phyloP scores from a whole-genome alignment of 2,329 filamentous ascomycete genomes.

The Curvularia lunata region DNA sequence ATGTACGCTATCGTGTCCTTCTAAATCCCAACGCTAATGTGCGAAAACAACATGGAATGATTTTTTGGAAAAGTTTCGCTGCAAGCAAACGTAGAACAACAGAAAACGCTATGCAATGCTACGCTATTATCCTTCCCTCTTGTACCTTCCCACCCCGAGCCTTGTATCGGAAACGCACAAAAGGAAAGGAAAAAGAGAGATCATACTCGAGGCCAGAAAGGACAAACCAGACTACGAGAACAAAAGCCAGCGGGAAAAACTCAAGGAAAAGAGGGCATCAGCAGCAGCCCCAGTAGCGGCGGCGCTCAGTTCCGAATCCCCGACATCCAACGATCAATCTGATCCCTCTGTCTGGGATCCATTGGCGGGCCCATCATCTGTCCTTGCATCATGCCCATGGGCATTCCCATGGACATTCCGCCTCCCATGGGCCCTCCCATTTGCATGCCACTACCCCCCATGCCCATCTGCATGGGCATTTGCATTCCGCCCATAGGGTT shows the following conservation, averaged over 20 bases:
- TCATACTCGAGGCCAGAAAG: neutral
- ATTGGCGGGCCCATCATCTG: conserved; percentile 42
- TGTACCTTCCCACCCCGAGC: neutral
- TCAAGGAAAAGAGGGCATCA: neutral
- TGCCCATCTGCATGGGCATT: conserved; percentile 6
- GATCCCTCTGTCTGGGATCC: conserved; percentile 59
- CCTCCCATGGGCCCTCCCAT: conserved; percentile 16
- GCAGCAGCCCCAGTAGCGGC: too few relatives aligned
- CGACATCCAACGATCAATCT: conserved; percentile 67
- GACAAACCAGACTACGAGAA: neutral
- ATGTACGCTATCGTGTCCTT: neutral
- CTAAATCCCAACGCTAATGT: neutral
- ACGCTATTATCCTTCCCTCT: neutral
- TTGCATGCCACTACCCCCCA: conserved; percentile 6
- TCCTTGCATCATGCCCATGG: conserved; percentile 34
- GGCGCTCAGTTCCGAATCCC: conserved; percentile 38
- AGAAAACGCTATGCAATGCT: neutral
- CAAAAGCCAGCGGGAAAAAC: neutral
- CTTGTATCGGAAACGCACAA: neutral
- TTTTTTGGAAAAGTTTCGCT: neutral
- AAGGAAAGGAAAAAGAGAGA: neutral
- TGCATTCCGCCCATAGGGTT: conserved; percentile 6
- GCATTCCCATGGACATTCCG: conserved; percentile 25
- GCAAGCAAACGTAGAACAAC: neutral
- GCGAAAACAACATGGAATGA: neutral